Evolutionary conservation across 345 rosid genomes (phyloP), one percentile per base, ranked within the genome.

Genomic region (Psidium friedrichsthalianum): DNA sequence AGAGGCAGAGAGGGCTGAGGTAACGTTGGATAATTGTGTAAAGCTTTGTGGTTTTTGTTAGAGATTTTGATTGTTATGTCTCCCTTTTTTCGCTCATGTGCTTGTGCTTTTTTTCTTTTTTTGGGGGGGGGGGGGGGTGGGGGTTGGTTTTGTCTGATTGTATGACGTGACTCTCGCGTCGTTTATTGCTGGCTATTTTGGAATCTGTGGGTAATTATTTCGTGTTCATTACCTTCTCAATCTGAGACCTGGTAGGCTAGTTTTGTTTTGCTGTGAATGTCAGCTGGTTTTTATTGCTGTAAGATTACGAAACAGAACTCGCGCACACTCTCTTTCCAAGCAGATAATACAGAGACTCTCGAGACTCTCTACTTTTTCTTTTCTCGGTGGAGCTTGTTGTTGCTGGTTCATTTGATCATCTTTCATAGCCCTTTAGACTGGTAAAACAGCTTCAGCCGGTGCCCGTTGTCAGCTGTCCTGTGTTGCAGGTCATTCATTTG

Each of bases 121-220:
- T 2, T 2, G 36, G 36, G 11, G 83, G 12, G 56, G 1, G 55
- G 25, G 83, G 16, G 52, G n/a, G 56, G 27, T 51, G 11, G 32
- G 3, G 6, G 18, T 14, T 54, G 16, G 25, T 51, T 86, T 87
- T 88, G 88, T 87, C 87, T 83, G 69, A 55, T 86, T 76, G 42
- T 64, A 3, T 82, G 89, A 86, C 88, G 83, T 86, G 89, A 85
- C 80, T 90, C 57, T 52, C 82, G 44, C 86, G 86, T 89, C 85
- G 52, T 85, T 27, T 82, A 87, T 56, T 76, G 76, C 78, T 20
- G n/a, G 86, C 84, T 58, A 83, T 80, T 49, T 87, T 85, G 87
- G 90, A 85, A 87, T 64, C 86, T 51, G 86, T 64, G 59, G 78
- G 84, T 82, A 42, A 56, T 61, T 69, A 16, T 56, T 44, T 86